Conservation (phyloP, 768 basidiomycete genomes). For the Neoboletus magnificus region DNA sequence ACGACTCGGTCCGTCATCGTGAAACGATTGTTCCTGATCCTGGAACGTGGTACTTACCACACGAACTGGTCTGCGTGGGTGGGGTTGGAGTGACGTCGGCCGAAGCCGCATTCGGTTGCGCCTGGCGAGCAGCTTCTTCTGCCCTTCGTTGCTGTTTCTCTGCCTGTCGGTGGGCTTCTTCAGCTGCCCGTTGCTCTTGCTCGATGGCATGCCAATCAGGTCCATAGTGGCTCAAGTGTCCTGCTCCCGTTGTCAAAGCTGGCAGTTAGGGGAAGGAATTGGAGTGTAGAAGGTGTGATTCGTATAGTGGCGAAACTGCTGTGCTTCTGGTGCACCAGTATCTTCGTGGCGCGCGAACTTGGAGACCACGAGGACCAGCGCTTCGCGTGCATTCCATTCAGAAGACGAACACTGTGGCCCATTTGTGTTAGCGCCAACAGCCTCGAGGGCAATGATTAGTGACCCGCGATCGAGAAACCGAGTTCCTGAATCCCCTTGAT, state of each 20-base stretch:
- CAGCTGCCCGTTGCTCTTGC: conserved; percentile 13
- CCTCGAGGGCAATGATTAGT: not conserved
- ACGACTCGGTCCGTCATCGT: no score
- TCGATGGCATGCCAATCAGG: conserved; percentile 25
- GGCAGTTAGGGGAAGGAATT: not conserved
- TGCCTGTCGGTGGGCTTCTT: conserved; percentile 19
- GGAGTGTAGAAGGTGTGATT: not conserved
- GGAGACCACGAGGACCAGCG: not conserved
- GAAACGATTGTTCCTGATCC: no score
- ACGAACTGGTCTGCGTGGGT: no score
- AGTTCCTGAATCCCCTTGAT: not conserved
- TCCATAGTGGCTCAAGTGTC: conserved; percentile 23
- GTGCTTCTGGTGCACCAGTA: not conserved
- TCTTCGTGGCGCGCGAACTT: not conserved
- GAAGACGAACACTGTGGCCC: not conserved
- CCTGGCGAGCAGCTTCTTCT: conserved; percentile 19
- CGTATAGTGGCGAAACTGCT: no score
- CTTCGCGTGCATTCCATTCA: not conserved
- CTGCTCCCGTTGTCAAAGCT: conserved; percentile 21
- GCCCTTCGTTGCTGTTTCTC: conserved; percentile 19
- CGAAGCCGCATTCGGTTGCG: conserved; percentile 28
- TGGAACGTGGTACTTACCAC: no score
- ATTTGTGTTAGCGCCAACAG: not conserved
- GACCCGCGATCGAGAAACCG: not conserved
- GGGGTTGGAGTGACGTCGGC: no score